phyloP scores from a whole-genome alignment of 2,329 filamentous ascomycete species.

The Penicillium hordei region DNA sequence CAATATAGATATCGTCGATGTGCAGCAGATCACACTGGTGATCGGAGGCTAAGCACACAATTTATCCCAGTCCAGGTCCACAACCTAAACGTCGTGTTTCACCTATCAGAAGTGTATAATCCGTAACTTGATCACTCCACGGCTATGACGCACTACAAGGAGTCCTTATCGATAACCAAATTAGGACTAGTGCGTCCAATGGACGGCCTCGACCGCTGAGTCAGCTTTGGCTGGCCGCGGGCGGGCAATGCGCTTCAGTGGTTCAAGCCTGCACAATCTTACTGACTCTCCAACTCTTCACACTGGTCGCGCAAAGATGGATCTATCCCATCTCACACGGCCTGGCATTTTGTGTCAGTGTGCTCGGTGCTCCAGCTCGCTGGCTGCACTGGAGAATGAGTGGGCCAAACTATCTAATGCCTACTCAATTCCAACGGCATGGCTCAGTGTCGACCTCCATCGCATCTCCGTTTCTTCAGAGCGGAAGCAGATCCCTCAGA shows the following conservation, averaged over 20 bases:
- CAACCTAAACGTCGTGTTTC: neutral
- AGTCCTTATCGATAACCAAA: conserved; percentile 24
- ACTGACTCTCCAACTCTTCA: conserved; percentile 5
- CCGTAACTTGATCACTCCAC: neutral
- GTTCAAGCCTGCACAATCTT: conserved; percentile 24
- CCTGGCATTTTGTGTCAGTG: conserved; percentile 43
- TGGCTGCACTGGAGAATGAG: conserved; percentile 44
- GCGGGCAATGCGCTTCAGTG: neutral
- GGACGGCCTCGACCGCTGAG: conserved; percentile 27
- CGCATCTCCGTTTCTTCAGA: conserved; percentile 39
- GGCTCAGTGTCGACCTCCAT: conserved; percentile 41
- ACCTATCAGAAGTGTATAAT: neutral
- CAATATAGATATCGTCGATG: neutral
- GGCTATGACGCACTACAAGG: neutral
- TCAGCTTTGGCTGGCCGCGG: conserved; percentile 23
- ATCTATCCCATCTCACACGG: conserved; percentile 36
- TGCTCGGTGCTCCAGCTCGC: conserved; percentile 40
- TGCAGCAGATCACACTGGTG: neutral
- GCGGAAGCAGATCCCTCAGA: conserved; percentile 38
- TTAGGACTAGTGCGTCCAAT: conserved; percentile 17
- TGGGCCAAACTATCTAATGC: conserved; percentile 42
- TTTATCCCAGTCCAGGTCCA: neutral
- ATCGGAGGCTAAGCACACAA: neutral
- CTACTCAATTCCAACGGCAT: conserved; percentile 38
- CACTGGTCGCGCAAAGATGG: conserved; percentile 28